These are phyloP conservation scores for Fraxinus sp. DNA, from an alignment of 305 asterid species.

Conservation along the genomic window DNA sequence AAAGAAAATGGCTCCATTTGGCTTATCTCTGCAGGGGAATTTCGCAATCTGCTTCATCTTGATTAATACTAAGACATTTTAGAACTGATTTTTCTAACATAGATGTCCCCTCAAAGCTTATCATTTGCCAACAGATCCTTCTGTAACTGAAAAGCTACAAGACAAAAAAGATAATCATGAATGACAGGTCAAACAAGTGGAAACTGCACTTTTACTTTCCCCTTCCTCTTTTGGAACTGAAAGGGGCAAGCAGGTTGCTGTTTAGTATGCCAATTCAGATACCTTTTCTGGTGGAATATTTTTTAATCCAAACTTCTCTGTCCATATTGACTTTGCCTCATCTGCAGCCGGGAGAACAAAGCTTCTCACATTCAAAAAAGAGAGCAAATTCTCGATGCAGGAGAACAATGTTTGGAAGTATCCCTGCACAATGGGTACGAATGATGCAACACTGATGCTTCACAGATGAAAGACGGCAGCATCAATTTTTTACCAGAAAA, in stretches of 20 bases:
- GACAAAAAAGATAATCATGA: slow-evolving; percentile 18
- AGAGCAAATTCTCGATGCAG: slow-evolving; percentile 81
- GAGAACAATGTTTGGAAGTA: slow-evolving; percentile 79
- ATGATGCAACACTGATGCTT: background rate
- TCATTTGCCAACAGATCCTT: slow-evolving; percentile 85
- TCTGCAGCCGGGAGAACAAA: slow-evolving; percentile 90
- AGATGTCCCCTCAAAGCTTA: slow-evolving; percentile 74
- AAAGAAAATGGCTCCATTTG: slow-evolving; percentile 24
- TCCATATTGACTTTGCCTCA: slow-evolving; percentile 88
- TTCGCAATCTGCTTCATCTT: slow-evolving; percentile 45
- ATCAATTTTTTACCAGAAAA: background rate
- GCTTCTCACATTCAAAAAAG: slow-evolving; percentile 63
- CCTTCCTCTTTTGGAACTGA: background rate
- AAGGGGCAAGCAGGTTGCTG: background rate
- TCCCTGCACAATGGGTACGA: slow-evolving; percentile 52
- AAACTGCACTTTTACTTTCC: background rate
- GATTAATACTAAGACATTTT: slow-evolving; percentile 50
- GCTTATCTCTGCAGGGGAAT: slow-evolving; percentile 30
- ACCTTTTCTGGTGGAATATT: slow-evolving; percentile 73
- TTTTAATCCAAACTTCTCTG: slow-evolving; percentile 72
- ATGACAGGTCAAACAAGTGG: slow-evolving; percentile 3
- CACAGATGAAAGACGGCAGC: background rate
- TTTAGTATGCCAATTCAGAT: slow-evolving; percentile 9
- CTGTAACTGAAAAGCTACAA: slow-evolving; percentile 71
- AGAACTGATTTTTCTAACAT: slow-evolving; percentile 82